These are phyloP conservation scores for Podosphaera xanthii DNA, from an alignment of 2,329 filamentous ascomycete genomes.

Conservation along the genomic window DNA sequence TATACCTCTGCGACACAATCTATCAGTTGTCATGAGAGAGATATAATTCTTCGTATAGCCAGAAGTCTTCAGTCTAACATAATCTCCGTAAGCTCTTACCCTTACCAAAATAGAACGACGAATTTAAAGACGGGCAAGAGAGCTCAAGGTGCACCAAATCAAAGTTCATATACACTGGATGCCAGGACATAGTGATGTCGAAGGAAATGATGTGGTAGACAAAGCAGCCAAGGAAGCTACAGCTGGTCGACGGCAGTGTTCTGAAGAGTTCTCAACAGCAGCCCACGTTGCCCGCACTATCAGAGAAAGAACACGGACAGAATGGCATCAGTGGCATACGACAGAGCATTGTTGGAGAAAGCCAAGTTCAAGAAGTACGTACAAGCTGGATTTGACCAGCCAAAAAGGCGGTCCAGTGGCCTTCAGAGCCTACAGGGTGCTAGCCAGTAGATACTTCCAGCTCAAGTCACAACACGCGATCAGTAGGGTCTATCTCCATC, in stretches of 20 bases:
- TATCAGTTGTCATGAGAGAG: too few relatives aligned
- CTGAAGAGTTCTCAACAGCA: not conserved
- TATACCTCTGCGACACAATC: too few relatives aligned
- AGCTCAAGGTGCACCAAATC: not conserved
- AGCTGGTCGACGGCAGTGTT: not conserved
- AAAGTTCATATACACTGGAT: not conserved
- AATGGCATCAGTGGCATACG: not conserved
- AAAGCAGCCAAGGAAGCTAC: not conserved
- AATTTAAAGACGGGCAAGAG: not conserved
- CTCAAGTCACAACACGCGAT: not conserved
- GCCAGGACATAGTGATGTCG: not conserved
- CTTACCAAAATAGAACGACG: not conserved
- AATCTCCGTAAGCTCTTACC: too few relatives aligned
- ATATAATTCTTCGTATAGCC: too few relatives aligned
- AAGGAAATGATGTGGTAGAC: not conserved
- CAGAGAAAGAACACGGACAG: not conserved
- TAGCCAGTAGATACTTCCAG: not conserved
- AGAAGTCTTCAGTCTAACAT: too few relatives aligned
- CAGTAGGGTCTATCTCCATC: not conserved
- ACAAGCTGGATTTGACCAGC: not conserved
- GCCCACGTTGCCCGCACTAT: not conserved
- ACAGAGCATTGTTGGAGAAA: not conserved
- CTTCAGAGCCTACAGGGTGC: not conserved
- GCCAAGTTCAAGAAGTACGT: not conserved
- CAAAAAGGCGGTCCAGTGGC: not conserved